Percentiles rank a stretch among this genome's conserved stretches.
These are phyloP conservation scores for Starmerella gropengiesseri DNA, from an alignment of 805 yeast genomes.

Conservation along the genomic window DNA sequence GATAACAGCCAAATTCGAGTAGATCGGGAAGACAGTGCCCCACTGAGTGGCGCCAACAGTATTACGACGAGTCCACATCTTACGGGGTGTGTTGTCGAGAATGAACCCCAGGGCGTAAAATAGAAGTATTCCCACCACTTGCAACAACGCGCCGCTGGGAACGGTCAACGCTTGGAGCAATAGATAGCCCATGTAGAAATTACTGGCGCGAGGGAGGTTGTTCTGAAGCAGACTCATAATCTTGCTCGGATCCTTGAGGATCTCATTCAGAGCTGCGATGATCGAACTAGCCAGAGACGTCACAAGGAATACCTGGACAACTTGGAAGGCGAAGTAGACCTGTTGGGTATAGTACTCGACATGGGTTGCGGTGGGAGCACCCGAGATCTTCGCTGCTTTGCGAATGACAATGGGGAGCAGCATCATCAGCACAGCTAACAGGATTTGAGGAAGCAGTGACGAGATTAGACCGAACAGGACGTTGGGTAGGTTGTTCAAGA, in stretches of 20 bases:
- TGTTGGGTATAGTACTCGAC: constrained; percentile 75
- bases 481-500: constrained; percentile 62
- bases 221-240: constrained; percentile 69
- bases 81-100: constrained; percentile 81
- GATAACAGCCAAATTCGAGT: constrained; percentile 64
- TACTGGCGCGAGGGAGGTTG: constrained; percentile 80
- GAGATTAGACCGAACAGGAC: constrained; percentile 72
- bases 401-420: constrained; percentile 77
- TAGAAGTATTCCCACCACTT: constrained; percentile 60
- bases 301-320: constrained; percentile 78
- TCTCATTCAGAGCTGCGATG: constrained; percentile 61
- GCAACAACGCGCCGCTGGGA: constrained; percentile 67
- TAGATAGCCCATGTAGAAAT: constrained; percentile 77
- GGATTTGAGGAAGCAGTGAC: constrained; percentile 72
- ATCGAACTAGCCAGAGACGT: constrained; percentile 76
- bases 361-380: constrained; percentile 57
- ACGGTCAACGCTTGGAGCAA: constrained; percentile 69
- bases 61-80: constrained; percentile 72
- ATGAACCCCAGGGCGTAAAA: constrained; percentile 58
- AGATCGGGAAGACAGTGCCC: constrained; percentile 74
- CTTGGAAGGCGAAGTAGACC: constrained; percentile 85
- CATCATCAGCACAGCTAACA: constrained; percentile 73
- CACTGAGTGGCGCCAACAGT: constrained; percentile 57
- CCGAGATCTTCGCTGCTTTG: constrained; percentile 62
- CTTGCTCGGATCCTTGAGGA: constrained; percentile 51